phyloP scores from a whole-genome alignment of 345 rosid species.

The Moricandia moricandioides region DNA sequence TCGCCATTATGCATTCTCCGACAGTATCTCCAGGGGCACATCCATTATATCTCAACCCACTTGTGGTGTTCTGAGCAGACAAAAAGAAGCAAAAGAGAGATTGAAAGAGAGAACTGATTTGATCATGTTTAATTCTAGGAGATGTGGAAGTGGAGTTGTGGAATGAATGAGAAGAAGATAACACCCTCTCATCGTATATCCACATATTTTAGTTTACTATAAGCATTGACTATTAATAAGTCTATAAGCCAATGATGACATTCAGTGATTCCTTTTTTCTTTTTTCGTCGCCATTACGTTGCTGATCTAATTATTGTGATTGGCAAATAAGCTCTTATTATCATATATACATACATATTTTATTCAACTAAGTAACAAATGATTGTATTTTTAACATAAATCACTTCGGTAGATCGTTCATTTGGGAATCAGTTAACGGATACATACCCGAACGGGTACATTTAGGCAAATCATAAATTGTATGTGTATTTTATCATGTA shows the following conservation, averaged over 20 bases:
- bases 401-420: neutral
- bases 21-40: conserved; percentile 21
- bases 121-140: neutral
- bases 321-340: neutral
- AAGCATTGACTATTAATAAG: too few species aligned
- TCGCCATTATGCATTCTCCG: conserved; percentile 6
- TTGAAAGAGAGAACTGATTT: neutral
- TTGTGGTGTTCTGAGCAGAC: conserved; percentile 8
- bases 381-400: neutral
- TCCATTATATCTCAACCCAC: neutral
- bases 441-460: neutral
- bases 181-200: neutral
- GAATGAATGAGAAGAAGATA: neutral
- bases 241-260: too few species aligned
- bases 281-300: neutral
- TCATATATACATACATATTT: neutral
- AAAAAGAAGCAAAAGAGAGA: conserved; percentile 8
- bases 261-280: neutral
- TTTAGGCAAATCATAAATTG: neutral
- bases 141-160: neutral
- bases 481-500: too few species aligned
- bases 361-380: neutral
- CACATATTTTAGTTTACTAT: neutral
- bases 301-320: neutral
- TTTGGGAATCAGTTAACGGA: too few species aligned